phyloP scores from a whole-genome alignment of 805 yeast genomes.

The Millerozyma miso region DNA sequence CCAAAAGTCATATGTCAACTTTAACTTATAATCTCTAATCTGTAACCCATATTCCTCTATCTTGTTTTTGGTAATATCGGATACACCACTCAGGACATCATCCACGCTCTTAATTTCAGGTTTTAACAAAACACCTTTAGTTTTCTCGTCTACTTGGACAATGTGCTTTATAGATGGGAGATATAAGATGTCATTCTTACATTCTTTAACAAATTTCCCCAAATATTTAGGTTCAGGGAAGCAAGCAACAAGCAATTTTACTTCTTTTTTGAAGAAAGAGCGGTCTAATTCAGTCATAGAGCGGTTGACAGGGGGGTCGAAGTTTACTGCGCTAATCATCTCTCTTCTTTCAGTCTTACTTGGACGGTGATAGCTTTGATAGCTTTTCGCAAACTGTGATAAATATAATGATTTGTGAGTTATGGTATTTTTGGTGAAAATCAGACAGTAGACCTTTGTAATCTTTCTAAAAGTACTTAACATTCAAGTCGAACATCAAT shows the following conservation, averaged over 20 bases:
- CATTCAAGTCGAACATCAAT: not conserved
- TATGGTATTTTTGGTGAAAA: too few relatives aligned
- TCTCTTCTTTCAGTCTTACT: conserved; percentile 24
- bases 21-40: conserved; percentile 50
- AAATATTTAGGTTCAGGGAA: conserved; percentile 64
- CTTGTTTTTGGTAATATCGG: conserved; percentile 39
- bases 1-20: conserved; percentile 77
- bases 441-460: not conserved
- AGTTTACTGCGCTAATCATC: conserved; percentile 22
- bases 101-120: conserved; percentile 42
- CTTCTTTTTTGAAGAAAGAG: conserved; percentile 51
- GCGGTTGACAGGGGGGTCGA: conserved; percentile 65
- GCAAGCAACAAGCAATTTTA: conserved; percentile 62
- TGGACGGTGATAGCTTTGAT: conserved; percentile 14
- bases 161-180: conserved; percentile 71
- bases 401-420: too few relatives aligned
- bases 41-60: conserved; percentile 45
- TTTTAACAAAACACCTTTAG: conserved; percentile 58
- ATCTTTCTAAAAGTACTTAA: not conserved
- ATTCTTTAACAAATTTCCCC: conserved; percentile 56
- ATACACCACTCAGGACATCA: conserved; percentile 34
- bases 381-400: conserved; percentile 1
- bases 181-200: conserved; percentile 58
- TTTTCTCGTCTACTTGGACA: conserved; percentile 30
- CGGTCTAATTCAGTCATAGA: conserved; percentile 66